These are phyloP conservation scores for Coemansia sp. DNA, from an alignment of 192 early-diverging fungal species.

Conservation along the genomic window DNA sequence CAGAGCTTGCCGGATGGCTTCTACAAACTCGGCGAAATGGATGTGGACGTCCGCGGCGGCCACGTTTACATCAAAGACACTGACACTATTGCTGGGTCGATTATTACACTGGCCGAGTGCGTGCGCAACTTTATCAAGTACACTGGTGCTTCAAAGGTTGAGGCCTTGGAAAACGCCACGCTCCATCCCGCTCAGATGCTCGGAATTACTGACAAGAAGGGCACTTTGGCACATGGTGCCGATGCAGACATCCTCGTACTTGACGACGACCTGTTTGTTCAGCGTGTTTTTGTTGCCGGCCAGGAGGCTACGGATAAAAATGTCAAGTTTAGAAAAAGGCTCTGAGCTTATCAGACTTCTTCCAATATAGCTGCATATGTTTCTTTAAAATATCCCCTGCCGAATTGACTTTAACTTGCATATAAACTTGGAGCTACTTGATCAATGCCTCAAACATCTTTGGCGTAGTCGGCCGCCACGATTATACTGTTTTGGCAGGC, in stretches of 20 bases:
- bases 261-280: conserved; percentile 62
- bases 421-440: not conserved
- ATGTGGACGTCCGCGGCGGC: conserved; percentile 62
- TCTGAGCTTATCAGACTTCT: conserved; percentile 1
- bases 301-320: conserved; percentile 53
- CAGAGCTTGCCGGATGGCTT: conserved; percentile 66
- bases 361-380: not conserved
- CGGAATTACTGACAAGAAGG: conserved; percentile 70
- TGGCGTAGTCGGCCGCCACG: not conserved
- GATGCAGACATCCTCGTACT: conserved; percentile 79
- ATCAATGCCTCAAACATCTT: not conserved
- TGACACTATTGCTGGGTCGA: conserved; percentile 70
- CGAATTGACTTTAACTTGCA: not conserved
- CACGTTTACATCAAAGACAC: conserved; percentile 75
- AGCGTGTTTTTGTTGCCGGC: conserved; percentile 71
- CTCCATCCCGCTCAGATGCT: conserved; percentile 73
- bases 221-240: conserved; percentile 66
- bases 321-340: conserved; percentile 31
- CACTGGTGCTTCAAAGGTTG: conserved; percentile 70
- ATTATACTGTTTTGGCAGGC: not conserved
- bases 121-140: conserved; percentile 77
- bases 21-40: conserved; percentile 71
- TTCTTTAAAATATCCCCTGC: no score
- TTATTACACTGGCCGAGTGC: conserved; percentile 68
- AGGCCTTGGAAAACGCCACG: conserved; percentile 79